Percentiles rank a stretch among this genome's conserved stretches.
Conservation (phyloP, 768 basidiomycete genomes). For the Lentinula edodes region DNA sequence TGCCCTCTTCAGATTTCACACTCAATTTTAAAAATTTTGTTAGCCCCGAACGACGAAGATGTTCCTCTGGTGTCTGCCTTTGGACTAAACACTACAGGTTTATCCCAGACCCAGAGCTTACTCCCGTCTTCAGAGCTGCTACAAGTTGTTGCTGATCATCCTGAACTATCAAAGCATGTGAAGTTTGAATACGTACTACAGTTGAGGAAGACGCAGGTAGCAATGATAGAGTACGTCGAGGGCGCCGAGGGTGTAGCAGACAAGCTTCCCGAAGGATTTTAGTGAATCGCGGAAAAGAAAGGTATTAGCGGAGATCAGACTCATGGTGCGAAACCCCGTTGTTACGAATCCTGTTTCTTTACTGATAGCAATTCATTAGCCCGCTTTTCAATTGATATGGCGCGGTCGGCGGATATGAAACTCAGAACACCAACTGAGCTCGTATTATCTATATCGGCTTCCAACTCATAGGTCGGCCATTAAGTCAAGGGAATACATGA, state of each 20-base stretch:
- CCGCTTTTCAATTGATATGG: conserved; percentile 10
- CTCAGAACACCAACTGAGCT: conserved; percentile 23
- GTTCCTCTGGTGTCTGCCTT: conserved; percentile 19
- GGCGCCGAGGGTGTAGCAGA: conserved; percentile 80
- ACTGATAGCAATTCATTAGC: background rate
- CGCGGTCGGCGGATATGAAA: conserved; percentile 20
- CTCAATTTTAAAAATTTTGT: background rate
- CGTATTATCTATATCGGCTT: conserved; percentile 12
- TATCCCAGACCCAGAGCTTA: conserved; percentile 15
- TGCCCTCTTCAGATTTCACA: background rate
- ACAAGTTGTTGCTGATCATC: conserved; percentile 39
- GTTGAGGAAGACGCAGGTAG: conserved; percentile 80
- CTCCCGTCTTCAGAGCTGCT: conserved; percentile 42
- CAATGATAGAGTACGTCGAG: conserved; percentile 74
- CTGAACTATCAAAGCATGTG: conserved; percentile 46
- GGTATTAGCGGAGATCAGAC: conserved; percentile 18
- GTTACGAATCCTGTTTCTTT: background rate
- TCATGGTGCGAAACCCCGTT: background rate
- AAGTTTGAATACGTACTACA: conserved; percentile 77
- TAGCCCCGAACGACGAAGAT: background rate
- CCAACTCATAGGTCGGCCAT: conserved; percentile 7
- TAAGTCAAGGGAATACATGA: background rate
- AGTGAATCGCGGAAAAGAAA: conserved; percentile 71
- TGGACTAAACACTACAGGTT: conserved; percentile 12
- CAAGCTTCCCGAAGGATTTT: conserved; percentile 80